Percentiles rank a stretch among this genome's conserved stretches.
Conservation (phyloP, 2,329 filamentous ascomycete genomes). For the Moelleriella libera region DNA sequence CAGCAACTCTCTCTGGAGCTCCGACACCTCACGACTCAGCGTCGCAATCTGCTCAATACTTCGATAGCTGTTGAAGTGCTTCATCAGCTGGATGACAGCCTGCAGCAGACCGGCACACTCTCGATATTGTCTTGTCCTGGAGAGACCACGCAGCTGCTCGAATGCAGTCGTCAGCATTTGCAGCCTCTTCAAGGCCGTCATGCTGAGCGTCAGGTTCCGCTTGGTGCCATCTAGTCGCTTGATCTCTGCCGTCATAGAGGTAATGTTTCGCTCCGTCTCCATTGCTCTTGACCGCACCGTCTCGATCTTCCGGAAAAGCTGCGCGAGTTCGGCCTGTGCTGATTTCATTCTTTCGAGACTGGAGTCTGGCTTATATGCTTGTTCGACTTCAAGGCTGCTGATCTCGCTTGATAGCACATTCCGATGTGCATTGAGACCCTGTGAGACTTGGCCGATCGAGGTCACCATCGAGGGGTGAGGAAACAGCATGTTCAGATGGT, state of each 20-base stretch:
- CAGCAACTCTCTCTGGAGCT: slow-evolving; percentile 79
- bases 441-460: slow-evolving; percentile 61
- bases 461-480: slow-evolving; percentile 74
- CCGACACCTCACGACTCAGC: slow-evolving; percentile 80
- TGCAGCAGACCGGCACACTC: slow-evolving; percentile 90
- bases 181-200: slow-evolving; percentile 92
- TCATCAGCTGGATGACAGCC: slow-evolving; percentile 94
- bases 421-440: slow-evolving; percentile 59
- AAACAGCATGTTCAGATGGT: slow-evolving; percentile 89
- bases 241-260: slow-evolving; percentile 97
- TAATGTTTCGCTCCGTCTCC: slow-evolving; percentile 89
- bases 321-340: slow-evolving; percentile 77
- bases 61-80: slow-evolving; percentile 94
- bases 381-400: slow-evolving; percentile 54
- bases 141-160: slow-evolving; percentile 76
- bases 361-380: slow-evolving; percentile 74
- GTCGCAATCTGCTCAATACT: slow-evolving; percentile 97
- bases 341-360: slow-evolving; percentile 84
- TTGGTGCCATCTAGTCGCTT: slow-evolving; percentile 95
- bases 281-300: slow-evolving; percentile 78
- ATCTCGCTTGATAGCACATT: slow-evolving; percentile 74
- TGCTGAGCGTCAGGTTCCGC: slow-evolving; percentile 87
- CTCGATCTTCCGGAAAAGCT: slow-evolving; percentile 90
- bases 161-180: slow-evolving; percentile 99
- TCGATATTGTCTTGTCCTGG: slow-evolving; percentile 77